Evolutionary conservation across 805 yeast genomes (phyloP), one percentile per base, ranked within the genome.

Genomic region (Ogataea pilisensis): DNA sequence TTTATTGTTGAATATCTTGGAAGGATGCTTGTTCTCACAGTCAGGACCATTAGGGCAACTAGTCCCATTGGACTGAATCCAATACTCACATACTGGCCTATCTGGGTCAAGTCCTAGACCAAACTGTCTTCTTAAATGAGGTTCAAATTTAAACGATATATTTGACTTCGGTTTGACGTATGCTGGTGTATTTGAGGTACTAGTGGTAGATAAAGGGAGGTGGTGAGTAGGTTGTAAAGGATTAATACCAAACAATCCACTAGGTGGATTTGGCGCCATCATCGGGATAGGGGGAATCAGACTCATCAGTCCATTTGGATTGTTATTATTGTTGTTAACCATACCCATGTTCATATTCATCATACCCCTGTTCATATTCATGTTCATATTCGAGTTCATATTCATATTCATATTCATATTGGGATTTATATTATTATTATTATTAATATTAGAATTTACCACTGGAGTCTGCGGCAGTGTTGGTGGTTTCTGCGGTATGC

Each of bases 21-120:
- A 38, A 78, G 75, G 26, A 64, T 91, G 98, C 57, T 89, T 85
- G 65, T 86, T 81, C 17, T 90, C 90, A 59, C 98, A 91, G 36
- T 73, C 73, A n/a, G 73, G 69, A 7, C 97, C 96, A 44, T 82
- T 71, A 2, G 97, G 96, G 63, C 98, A 91, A 13, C 79, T 72
- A 2, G 45, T 49, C 5, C 61, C 57, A 24, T 84, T 72, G 30
- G 85, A 78, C 37, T 78, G 82, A 48, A 71, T 69, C 67, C 70
- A 83, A 54, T 69, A 82, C 49, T 84, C 84, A 59, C 98, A 91
- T 1, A 84, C 75, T 5, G 97, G 96, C 44, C 97, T 70, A 54
- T 84, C 91, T 2, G 96, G 96, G 58, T 88, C 89, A 25, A 88
- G 68, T 0, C 93, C 89, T 50, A 89, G 80, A 46, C 84, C 78